Percentiles rank a stretch among this genome's conserved stretches.
Evolutionary conservation across 352 stramenopile genomes (phyloP).

Genomic region (Pythium folliculosum): DNA sequence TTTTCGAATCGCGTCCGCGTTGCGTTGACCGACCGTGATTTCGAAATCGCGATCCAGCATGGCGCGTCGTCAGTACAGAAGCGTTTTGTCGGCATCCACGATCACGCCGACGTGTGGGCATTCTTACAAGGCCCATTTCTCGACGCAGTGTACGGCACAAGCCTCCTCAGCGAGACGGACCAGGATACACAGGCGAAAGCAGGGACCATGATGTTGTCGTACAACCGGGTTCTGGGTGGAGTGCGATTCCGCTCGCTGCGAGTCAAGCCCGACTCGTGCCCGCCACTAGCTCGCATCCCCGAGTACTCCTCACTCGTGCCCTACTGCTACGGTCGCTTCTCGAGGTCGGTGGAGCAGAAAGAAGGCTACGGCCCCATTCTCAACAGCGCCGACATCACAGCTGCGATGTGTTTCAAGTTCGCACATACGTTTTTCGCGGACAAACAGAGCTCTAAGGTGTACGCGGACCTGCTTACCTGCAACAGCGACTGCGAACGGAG

Average conservation of each 20-base stretch:
- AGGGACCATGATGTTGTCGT: slow-evolving; percentile 41
- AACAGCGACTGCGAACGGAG: slow-evolving; percentile 46
- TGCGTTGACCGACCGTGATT: slow-evolving; percentile 49
- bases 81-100: slow-evolving; percentile 54
- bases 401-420: slow-evolving; percentile 43
- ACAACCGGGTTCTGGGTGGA: slow-evolving; percentile 54
- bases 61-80: slow-evolving; percentile 32
- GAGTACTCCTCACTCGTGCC: slow-evolving; percentile 64
- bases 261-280: slow-evolving; percentile 55
- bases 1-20: slow-evolving; percentile 58
- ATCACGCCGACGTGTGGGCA: slow-evolving; percentile 58
- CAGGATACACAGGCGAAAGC: slow-evolving; percentile 15
- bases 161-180: slow-evolving; percentile 7
- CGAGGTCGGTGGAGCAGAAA: slow-evolving; percentile 36
- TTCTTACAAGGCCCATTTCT: slow-evolving; percentile 66
- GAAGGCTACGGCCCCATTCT: slow-evolving; percentile 56
- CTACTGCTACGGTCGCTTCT: slow-evolving; percentile 64
- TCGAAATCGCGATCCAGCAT: slow-evolving; percentile 37
- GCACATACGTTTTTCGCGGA: slow-evolving; percentile 53
- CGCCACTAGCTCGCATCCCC: slow-evolving; percentile 45
- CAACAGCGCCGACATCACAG: slow-evolving; percentile 55
- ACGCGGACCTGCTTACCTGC: slow-evolving; percentile 56
- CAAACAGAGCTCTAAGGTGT: slow-evolving; percentile 40
- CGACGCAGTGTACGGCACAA: slow-evolving; percentile 52
- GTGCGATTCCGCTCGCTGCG: slow-evolving; percentile 60